Percentiles rank a stretch among this genome's conserved stretches.
Evolutionary conservation across 176 grass and related monocot species (phyloP).

Genomic region (Ananas comosus): DNA sequence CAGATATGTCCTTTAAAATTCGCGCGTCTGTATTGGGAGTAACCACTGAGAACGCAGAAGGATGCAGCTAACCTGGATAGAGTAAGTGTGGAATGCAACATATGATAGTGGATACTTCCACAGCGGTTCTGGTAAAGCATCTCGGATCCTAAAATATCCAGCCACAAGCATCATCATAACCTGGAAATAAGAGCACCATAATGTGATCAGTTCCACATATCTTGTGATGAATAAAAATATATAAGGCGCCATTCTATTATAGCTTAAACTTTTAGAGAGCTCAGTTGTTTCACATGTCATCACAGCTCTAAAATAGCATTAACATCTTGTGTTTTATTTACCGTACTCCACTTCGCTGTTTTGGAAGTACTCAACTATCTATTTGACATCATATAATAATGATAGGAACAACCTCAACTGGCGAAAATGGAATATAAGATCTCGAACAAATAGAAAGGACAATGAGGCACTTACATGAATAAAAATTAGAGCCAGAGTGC

Average conservation of each 20-base stretch:
- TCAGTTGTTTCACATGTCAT: no score
- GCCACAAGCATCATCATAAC: conserved; percentile 87
- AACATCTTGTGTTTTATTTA: no score
- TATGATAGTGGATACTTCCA: conserved; percentile 81
- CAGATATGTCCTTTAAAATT: neutral
- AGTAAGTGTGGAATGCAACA: conserved; percentile 64
- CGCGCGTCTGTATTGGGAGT: neutral
- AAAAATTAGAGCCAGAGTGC: conserved; percentile 54
- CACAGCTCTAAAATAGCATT: no score
- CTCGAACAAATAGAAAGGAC: neutral
- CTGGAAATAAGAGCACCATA: conserved; percentile 16
- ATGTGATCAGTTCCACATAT: neutral
- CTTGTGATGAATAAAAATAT: neutral
- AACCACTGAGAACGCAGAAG: neutral
- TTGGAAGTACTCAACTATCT: neutral
- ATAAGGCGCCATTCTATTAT: neutral
- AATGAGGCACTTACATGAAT: conserved; percentile 53
- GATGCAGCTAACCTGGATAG: conserved; percentile 41
- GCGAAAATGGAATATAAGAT: neutral
- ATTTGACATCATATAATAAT: neutral
- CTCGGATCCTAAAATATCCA: conserved; percentile 69
- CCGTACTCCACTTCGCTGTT: neutral
- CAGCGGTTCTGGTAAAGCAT: conserved; percentile 38
- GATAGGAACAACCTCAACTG: neutral
- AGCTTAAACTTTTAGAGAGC: no score